Base-by-base conservation (phyloP, 75 land plant genomes). In the Pinus taeda region DNA sequence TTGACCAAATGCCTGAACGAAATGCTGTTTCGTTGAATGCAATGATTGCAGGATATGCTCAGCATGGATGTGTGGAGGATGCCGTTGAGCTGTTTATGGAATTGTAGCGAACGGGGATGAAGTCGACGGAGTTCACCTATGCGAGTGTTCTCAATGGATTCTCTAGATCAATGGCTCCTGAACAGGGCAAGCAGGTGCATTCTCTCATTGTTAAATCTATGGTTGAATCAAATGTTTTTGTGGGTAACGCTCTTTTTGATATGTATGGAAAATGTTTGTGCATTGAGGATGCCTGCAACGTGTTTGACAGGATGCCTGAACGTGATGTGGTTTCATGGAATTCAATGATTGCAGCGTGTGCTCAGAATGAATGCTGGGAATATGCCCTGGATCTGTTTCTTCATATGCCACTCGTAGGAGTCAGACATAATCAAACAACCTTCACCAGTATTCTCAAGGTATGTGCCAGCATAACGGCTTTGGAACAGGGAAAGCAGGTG, bases 311-410 rank as follows among this genome's bases (percentile, higher is more conserved):
- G 76, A 86, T 90, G 90, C 81, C 88, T 45, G 71, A 83, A 12
- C 87, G 78, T 49, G 88, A 79, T 75, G 77, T 71, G 17, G 87
- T 93, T 13, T 78, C 88, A 4, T 90, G 92, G 92, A 90, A 84
- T 80, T 85, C 80, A 0, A 65, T 90, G 77, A 81, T 89, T 14
- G 80, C 83, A 24, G 89, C 84, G 24, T 81, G 84, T 30, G 15
- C 13, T 26, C 69, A 65, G 29, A 15, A 33, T 33, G 37, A 21
- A 15, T 26, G 26, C 26, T 21, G 69, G 30, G 15, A 21, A 11
- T 37, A 65, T 21, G 69, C 69, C 33, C 69, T 65, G 4, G 26
- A 65, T 14, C 69, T 65, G 1, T 65, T 65, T 15, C 69, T 14
- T 21, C 37, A 65, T 9, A 65, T 73, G 53, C 49, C 13, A 15